Base-by-base conservation (phyloP, 225 moss, liverwort and hornwort genomes). In the Bryum argenteum region DNA sequence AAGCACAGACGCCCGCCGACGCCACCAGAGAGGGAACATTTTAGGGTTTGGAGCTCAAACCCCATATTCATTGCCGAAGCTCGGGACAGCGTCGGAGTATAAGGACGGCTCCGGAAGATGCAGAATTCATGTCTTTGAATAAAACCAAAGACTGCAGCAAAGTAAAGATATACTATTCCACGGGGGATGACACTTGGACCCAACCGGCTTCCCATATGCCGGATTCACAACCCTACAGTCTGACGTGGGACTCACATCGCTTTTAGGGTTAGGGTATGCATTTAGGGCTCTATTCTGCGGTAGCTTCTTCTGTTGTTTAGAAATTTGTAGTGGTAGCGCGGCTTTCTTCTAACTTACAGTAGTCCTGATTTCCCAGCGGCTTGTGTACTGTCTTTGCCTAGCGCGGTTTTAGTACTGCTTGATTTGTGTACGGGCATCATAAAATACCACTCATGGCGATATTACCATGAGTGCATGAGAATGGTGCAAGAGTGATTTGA, bases 61-160 rank as follows among this genome's bases (percentile, higher is more conserved):
- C 81, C 81, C 77, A 81, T 77, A 77, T 20, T 10, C 9, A 48
- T 39, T 58, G 77, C 2, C 64, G 0, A 9, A 23, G 13, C 1
- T 2, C 5, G 14, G 12, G 1, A 9, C 39, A 8, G 1, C 12
- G 0, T 0, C 6, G 10, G 0, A 0, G 2, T 77, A 77, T 50
- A 77, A 0, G 8, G 0, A 0, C 3, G 6, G 6, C 8, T 21
- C 2, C 37, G 0, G 39, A 2, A 0, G 0, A 0, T 0, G 0
- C 0, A 0, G 0, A 0, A 0, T 0, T 0, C 0, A 72, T 77
- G 77, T 81, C 78, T 74, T 82, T 78, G 81, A 78, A 82, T 82
- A 82, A 82, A 78, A 28, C 77, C 81, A 42, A 81, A 77, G 81
- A 81, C 76, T 81, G 81, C 81, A 81, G 12, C 81, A 69, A 81